Evolutionary conservation across 106 monocot genomes (phyloP).

Genomic region (Gastrodia elata): DNA sequence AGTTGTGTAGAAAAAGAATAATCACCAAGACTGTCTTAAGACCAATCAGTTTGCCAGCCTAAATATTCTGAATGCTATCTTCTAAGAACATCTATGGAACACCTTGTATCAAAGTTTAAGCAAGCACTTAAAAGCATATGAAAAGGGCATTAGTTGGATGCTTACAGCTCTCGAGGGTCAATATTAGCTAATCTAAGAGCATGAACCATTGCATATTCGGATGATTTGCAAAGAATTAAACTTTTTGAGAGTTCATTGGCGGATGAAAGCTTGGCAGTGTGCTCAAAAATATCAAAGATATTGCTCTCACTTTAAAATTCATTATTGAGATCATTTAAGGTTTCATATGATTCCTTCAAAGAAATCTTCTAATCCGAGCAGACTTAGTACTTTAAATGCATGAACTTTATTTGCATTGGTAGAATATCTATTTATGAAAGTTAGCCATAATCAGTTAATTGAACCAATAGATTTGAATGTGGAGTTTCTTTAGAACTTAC

Average conservation of each 20-base stretch:
- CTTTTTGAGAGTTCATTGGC: conserved; percentile 39
- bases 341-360: conserved; percentile 91
- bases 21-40: conserved; percentile 79
- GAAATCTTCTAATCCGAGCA: conserved; percentile 74
- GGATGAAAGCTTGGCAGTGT: conserved; percentile 19
- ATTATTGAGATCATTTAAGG: conserved; percentile 41
- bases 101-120: not conserved
- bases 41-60: conserved; percentile 60
- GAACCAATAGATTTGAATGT: too few species aligned
- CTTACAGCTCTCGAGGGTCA: conserved; percentile 68
- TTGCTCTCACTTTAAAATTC: not conserved
- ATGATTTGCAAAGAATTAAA: conserved; percentile 73
- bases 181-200: conserved; percentile 69
- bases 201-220: conserved; percentile 50
- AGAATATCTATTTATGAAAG: conserved; percentile 45
- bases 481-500: too few species aligned
- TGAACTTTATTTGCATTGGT: conserved; percentile 70
- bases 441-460: too few species aligned
- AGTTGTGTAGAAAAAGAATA: too few species aligned
- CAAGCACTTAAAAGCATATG: not conserved
- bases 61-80: conserved; percentile 77
- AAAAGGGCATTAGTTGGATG: not conserved
- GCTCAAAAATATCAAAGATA: conserved; percentile 47
- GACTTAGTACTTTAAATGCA: conserved; percentile 41
- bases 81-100: conserved; percentile 79